phyloP scores from a whole-genome alignment of 1,284 basidiomycete species.

The Sporisorium sorghi region DNA sequence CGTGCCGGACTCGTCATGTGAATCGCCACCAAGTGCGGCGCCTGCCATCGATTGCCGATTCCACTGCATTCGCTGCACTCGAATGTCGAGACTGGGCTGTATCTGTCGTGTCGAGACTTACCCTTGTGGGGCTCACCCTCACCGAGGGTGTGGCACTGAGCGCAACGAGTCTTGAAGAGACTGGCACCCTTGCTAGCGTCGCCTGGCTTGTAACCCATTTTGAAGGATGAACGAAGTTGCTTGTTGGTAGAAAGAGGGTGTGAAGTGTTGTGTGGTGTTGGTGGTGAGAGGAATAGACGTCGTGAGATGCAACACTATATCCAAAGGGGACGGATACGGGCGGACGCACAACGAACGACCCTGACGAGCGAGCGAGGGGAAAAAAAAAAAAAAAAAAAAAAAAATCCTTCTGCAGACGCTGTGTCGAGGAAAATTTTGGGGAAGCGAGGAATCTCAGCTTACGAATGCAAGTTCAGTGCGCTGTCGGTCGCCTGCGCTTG shows the following conservation, averaged over 20 bases:
- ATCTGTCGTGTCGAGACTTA: slow-evolving; percentile 39
- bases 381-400: slow-evolving; percentile 6
- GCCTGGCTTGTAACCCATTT: slow-evolving; percentile 60
- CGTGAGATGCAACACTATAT: slow-evolving; percentile 13
- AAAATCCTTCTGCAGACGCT: slow-evolving; percentile 11
- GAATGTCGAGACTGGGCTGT: background rate
- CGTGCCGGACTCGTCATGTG: too few species aligned
- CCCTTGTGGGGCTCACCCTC: slow-evolving; percentile 82
- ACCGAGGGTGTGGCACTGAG: slow-evolving; percentile 94
- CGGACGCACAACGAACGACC: slow-evolving; percentile 3
- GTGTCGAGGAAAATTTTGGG: slow-evolving; percentile 10
- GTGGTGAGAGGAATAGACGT: slow-evolving; percentile 5
- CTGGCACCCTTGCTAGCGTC: slow-evolving; percentile 65
- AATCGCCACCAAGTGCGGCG: too few species aligned
- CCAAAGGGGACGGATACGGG: slow-evolving; percentile 9
- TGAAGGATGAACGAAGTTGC: slow-evolving; percentile 13
- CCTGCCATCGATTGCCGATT: too few species aligned
- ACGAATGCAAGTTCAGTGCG: slow-evolving; percentile 14
- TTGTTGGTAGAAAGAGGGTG: background rate
- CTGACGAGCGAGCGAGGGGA: background rate
- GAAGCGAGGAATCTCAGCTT: slow-evolving; percentile 14
- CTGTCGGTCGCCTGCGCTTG: background rate
- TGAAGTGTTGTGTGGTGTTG: slow-evolving; percentile 8
- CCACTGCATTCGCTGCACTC: background rate
- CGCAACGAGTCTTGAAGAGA: slow-evolving; percentile 82